phyloP scores from a whole-genome alignment of 371 early-diverging fungal species.

The Coemansia sp. region DNA sequence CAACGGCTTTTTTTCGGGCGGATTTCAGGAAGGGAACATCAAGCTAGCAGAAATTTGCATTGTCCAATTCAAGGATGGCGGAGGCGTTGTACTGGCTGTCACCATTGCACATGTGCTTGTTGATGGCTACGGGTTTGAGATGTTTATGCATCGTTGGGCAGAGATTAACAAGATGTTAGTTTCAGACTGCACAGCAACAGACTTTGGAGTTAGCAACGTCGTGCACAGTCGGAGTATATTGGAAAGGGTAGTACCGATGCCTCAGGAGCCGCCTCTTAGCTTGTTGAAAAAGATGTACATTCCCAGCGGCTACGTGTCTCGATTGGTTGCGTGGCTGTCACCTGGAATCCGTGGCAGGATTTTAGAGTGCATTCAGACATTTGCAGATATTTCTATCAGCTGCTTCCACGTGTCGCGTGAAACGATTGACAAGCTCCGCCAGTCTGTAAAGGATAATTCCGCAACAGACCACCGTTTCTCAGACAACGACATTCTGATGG shows the following conservation, averaged over 20 bases:
- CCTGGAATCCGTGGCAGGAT: slow-evolving; percentile 10
- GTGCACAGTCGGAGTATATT: too few species aligned
- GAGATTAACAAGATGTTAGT: neutral
- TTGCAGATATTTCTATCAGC: too few species aligned
- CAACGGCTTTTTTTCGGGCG: neutral
- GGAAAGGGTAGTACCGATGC: neutral
- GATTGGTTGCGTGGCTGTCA: slow-evolving; percentile 13
- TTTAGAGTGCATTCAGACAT: neutral
- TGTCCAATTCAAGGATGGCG: neutral
- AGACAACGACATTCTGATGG: slow-evolving; percentile 29
- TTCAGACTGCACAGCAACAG: too few species aligned
- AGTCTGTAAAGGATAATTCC: too few species aligned
- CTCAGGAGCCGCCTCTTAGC: neutral
- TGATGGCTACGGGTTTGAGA: slow-evolving; percentile 19
- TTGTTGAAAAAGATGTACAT: neutral
- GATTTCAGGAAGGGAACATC: neutral
- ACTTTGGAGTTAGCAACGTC: too few species aligned
- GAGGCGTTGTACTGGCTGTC: slow-evolving; percentile 6
- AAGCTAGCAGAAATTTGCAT: slow-evolving; percentile 3
- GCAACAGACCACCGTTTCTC: too few species aligned
- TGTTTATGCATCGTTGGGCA: slow-evolving; percentile 20
- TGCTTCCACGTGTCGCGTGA: slow-evolving; percentile 5
- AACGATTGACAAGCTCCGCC: neutral
- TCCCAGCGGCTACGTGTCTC: neutral
- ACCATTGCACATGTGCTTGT: neutral